These are phyloP conservation scores for Aspergillus sp. DNA, from an alignment of 2,329 filamentous ascomycete genomes.

Conservation along the genomic window DNA sequence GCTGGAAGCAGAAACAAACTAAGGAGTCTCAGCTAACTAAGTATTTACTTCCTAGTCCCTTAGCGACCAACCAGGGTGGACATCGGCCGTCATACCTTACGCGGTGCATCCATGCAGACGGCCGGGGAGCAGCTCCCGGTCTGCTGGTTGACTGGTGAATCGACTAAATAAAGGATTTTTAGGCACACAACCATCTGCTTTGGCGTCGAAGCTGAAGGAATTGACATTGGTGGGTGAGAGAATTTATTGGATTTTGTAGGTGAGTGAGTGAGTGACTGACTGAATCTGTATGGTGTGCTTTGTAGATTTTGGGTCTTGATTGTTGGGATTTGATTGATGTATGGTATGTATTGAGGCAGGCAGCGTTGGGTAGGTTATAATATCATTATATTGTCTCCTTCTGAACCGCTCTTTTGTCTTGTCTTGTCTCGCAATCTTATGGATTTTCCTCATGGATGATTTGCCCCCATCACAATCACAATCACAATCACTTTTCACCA, in stretches of 20 bases:
- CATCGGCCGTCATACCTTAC: background rate
- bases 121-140: conserved; percentile 2
- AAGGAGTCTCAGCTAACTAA: conserved; percentile 2
- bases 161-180: conserved; percentile 5
- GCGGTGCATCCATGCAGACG: conserved; percentile 3
- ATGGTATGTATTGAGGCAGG: no score
- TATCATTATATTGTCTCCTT: no score
- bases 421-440: no score
- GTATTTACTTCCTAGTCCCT: background rate
- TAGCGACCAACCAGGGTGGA: background rate
- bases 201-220: background rate
- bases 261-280: no score
- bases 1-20: background rate
- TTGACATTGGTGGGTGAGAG: background rate
- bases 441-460: no score
- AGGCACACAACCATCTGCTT: background rate
- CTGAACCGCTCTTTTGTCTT: no score
- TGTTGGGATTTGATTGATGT: no score
- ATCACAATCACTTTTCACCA: background rate
- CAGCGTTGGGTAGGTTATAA: no score
- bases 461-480: background rate
- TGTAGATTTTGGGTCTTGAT: no score
- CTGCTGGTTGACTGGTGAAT: background rate
- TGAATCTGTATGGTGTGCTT: no score
- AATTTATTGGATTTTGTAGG: no score